A percentile compares a stretch with the other conserved stretches of the same genome.
Conservation (phyloP, 2,329 filamentous ascomycete species). For the Scytalidium lignicola region DNA sequence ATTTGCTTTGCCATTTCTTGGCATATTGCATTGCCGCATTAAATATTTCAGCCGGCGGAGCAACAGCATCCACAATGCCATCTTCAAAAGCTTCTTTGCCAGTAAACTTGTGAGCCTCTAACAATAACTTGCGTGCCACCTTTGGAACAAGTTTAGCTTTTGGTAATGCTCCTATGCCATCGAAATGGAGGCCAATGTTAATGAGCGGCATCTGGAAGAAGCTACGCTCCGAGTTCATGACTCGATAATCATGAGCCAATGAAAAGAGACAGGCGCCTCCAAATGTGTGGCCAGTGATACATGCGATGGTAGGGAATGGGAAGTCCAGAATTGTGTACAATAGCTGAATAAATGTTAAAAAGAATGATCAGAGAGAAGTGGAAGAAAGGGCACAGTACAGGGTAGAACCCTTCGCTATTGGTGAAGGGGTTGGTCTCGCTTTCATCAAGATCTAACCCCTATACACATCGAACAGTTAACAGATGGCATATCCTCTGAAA, state of each 20-base stretch:
- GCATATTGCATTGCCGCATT: constrained; percentile 36
- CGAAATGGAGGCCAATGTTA: constrained; percentile 49
- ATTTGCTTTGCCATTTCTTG: constrained; percentile 33
- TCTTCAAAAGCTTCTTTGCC: constrained; percentile 41
- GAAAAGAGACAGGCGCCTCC: constrained; percentile 43
- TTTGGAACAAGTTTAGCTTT: constrained; percentile 45
- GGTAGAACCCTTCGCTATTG: too few relatives aligned
- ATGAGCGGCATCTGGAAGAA: constrained; percentile 43
- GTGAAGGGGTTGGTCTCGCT: too few relatives aligned
- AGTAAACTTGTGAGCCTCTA: constrained; percentile 40
- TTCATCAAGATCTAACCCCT: too few relatives aligned
- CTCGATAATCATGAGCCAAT: constrained; percentile 40
- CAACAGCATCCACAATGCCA: constrained; percentile 46
- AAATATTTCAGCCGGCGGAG: constrained; percentile 42
- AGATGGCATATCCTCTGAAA: too few relatives aligned
- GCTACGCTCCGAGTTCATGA: constrained; percentile 7
- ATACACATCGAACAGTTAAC: too few relatives aligned
- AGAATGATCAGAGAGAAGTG: too few relatives aligned
- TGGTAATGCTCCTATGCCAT: constrained; percentile 47
- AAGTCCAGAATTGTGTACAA: constrained; percentile 34
- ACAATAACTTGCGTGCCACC: constrained; percentile 48
- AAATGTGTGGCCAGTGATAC: constrained; percentile 44
- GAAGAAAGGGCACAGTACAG: too few relatives aligned
- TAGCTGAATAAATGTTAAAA: not conserved
- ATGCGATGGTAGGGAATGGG: constrained; percentile 41